phyloP scores from a whole-genome alignment of 768 basidiomycete genomes.

The Rubroboletus pulcherrimus region DNA sequence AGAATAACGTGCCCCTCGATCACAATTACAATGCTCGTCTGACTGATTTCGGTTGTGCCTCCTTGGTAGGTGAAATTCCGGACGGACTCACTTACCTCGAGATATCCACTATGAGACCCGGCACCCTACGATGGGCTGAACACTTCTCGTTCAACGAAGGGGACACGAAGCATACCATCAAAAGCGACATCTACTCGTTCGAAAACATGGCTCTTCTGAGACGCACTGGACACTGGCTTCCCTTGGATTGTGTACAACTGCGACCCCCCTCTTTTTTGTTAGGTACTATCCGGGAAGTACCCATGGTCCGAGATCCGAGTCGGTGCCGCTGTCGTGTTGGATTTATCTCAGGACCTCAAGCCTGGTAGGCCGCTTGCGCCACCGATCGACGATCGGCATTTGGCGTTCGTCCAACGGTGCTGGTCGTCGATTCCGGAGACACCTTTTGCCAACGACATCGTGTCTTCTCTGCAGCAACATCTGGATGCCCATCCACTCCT shows the following conservation, averaged over 20 bases:
- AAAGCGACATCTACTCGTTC: conserved; percentile 10
- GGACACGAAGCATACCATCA: neutral
- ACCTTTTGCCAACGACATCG: neutral
- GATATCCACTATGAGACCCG: neutral
- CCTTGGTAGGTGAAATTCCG: conserved; percentile 3
- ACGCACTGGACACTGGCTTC: neutral
- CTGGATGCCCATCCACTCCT: neutral
- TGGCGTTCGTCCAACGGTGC: conserved; percentile 4
- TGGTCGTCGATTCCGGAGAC: neutral
- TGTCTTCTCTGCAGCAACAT: neutral
- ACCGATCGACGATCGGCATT: conserved; percentile 4
- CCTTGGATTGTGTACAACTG: neutral
- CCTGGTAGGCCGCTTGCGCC: neutral
- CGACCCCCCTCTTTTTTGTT: neutral
- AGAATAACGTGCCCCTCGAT: conserved; percentile 14
- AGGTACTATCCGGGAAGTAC: neutral
- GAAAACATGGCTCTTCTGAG: conserved; percentile 4
- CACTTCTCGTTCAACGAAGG: conserved; percentile 1
- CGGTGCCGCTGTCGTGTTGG: neutral
- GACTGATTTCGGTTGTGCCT: conserved; percentile 9
- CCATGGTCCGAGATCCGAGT: neutral
- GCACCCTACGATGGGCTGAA: conserved; percentile 7
- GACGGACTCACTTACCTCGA: neutral
- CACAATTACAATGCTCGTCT: conserved; percentile 4
- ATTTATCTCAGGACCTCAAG: neutral